Evolutionary conservation across 768 basidiomycete genomes (phyloP).

Genomic region (Lactarius hengduanensis): DNA sequence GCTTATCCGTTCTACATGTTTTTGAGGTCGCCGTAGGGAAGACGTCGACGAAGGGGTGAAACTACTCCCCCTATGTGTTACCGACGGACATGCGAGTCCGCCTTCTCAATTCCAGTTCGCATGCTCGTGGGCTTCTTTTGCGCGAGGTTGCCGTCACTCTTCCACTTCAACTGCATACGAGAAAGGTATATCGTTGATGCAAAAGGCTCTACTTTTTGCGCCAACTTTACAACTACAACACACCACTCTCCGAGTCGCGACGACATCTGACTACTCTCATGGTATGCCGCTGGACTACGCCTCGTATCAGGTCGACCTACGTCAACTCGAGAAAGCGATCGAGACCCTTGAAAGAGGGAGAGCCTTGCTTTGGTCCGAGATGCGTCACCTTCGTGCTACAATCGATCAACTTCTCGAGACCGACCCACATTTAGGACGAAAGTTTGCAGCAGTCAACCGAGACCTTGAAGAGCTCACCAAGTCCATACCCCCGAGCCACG

Average conservation of each 20-base stretch:
- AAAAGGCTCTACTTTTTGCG: not conserved
- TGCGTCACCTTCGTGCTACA: slow-evolving; percentile 16
- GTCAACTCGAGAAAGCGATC: slow-evolving; percentile 1
- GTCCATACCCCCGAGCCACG: not conserved
- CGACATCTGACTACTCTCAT: not conserved
- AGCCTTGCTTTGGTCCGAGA: slow-evolving; percentile 21
- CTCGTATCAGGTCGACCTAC: not conserved
- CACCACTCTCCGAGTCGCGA: not conserved
- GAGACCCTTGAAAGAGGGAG: slow-evolving; percentile 21
- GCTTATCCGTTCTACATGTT: not conserved
- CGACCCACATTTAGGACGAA: not conserved
- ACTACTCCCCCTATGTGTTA: not conserved
- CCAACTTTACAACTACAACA: slow-evolving; percentile 9
- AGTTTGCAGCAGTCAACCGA: not conserved
- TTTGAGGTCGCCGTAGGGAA: not conserved
- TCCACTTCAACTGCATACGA: not conserved
- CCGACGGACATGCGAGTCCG: not conserved
- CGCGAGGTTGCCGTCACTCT: not conserved
- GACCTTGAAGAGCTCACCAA: slow-evolving; percentile 7
- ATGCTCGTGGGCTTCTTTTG: not conserved
- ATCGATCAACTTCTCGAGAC: not conserved
- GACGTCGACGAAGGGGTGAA: not conserved
- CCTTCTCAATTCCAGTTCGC: not conserved
- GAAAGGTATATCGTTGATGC: not conserved
- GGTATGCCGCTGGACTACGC: not conserved